Base-by-base conservation (phyloP, 2,329 filamentous ascomycete species). In the Colletotrichum lupini region DNA sequence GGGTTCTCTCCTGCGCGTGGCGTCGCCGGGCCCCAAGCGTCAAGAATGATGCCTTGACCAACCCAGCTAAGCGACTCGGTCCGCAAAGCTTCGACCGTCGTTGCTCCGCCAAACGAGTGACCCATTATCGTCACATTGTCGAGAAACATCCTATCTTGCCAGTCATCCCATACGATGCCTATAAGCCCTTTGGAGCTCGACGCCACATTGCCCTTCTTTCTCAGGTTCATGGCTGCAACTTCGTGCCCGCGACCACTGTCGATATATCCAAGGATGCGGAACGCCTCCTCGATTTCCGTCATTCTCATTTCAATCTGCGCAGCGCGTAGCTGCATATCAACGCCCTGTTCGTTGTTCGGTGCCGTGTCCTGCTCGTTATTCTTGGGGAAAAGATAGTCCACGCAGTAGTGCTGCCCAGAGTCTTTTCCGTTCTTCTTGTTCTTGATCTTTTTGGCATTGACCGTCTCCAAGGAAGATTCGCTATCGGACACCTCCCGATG, bases 81-180 rank as follows among this genome's bases (percentile, higher is more conserved):
- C 24, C 92, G 84, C 42, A 92, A 83, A 5, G 91, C 84, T 77
- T 93, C 90, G 2, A 91, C 86, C 0, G 88, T 86, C 1, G 91
- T 92, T 9, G 91, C 91, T 2, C 90, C 91, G 22, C 91, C 91
- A 75, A 93, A 93, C 1, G 89, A 92, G 77, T 93, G 91, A 0
- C 91, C 91, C 76, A 92, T 88, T 72, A 89, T 85, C 1, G 90
- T 93, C 22, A 92, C 87, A 61, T 89, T 85, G 12, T 74, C 62
- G 5, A 89, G 81, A 67, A 89, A 85, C 72, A 93, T 87, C 3
- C 88, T 82, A 2, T 83, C 82, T 71, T 85, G 85, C 91, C 91
- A 93, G 11, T 83, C 80, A 0, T 79, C 74, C 91, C 91, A 93
- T 65, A 85, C 76, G 46, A 88, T 78, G 1, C 89, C 90, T 4